Evolutionary conservation across 345 rosid species (phyloP), one percentile per base, ranked within the genome.

Genomic region (Bruguiera parviflora): DNA sequence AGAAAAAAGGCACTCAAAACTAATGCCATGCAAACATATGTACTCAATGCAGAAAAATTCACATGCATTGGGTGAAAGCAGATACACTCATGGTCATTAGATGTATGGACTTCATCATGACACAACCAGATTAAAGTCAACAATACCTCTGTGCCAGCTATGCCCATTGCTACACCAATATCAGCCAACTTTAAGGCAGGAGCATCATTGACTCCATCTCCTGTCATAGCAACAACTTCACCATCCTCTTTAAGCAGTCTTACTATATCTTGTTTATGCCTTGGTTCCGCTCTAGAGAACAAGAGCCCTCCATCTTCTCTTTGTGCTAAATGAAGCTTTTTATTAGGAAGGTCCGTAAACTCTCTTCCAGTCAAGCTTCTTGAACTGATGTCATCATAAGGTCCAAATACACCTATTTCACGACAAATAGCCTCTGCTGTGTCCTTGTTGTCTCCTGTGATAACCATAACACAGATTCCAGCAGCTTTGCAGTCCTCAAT

Each of bases 191-290:
- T 95, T 63, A 95, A 79, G 58, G 99, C 99, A 69, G 99, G 97
- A 24, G 97, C 97, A 81, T 95, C 99, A 69, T 95, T 95, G 65
- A 91, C 97, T 76, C 97, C 99, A 78, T 95, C 99, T 67, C 97
- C 97, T 24, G 99, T 95, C 99, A 95, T 95, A 33, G 99, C 97
- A 69, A 95, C 99, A 22, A 95, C 99, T 80, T 95, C 99, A n/a
- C 96, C 96, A 63, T 90, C 96, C 77, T 85, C 97, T 83, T 95
- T 90, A 61, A 95, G 99, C 83, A 92, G 69, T 82, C 96, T 88
- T 43, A 95, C 99, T 74, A 95, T 95, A 76, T 95, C 99, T 78
- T 95, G 99, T 73, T 95, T 95, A 79, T 95, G 99, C 78, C 83
- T 83, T 56, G 99, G 99, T 78, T 95, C 99, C 53, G 99, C 98